Evolutionary conservation across 108 stramenopile genomes (phyloP), one percentile per base, ranked within the genome.

Genomic region (Stephanodiscus triporus): DNA sequence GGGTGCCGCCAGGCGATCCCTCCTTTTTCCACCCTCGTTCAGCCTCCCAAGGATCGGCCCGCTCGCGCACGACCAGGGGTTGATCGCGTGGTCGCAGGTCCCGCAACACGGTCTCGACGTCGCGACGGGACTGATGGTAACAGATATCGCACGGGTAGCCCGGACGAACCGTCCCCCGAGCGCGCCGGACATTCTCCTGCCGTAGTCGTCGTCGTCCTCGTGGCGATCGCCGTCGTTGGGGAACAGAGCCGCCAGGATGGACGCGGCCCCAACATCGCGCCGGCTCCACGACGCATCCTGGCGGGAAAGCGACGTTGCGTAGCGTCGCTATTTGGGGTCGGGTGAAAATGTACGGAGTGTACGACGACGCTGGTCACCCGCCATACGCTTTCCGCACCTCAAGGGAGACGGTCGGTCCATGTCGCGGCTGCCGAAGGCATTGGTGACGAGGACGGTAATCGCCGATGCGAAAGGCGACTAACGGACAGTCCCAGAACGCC

Each of bases 1-100:
- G 30, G 60, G 60, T 1, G 60, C 32, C 60, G 32, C 60, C 4
- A 61, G 60, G 30, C 32, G 16, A 29, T 61, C 60, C 7, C 23
- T 2, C 8, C 24, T 0, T n/a, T 20, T 53, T 4, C 51, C 60
- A 9, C 29, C n/a, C 14, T 9, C 20, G 60, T 34, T 61, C 4
- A 17, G 30, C 36, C 26, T 61, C 6, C 60, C 60, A 1, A 32
- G 60, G 20, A 37, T n/a, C 20, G 60, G 1, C 1, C 9, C 9
- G 4, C 40, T 11, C 9, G 10, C 4, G 40, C 8, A 9, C 27
- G 29, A 61, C 60, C 32, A 34, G 9, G 60, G 51, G 20, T 53
- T 53, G 51, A 53, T 53, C 24, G 8, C 51, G 19, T 29, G n/a
- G 60, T 7, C 30, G 24, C 60, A 61, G 1, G 20, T 27, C 26